phyloP scores from a whole-genome alignment of 805 yeast species.

The Candida pseudoglaebosa region DNA sequence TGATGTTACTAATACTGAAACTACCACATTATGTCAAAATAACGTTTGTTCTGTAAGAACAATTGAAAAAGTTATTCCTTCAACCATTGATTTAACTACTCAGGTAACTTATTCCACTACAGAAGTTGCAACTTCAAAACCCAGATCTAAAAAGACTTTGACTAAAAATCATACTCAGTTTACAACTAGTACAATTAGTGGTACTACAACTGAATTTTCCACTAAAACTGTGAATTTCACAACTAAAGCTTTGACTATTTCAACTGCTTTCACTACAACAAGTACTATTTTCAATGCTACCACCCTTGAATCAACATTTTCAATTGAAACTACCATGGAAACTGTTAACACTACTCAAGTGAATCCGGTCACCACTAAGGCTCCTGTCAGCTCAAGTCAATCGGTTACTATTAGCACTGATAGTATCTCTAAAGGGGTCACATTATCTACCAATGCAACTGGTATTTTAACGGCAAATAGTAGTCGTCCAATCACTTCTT shows the following conservation, averaged over 20 bases:
- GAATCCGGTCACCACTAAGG: constrained; percentile 28
- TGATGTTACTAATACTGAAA: constrained; percentile 11
- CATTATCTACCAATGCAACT: constrained; percentile 2
- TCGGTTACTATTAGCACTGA: constrained; percentile 20
- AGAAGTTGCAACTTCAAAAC: constrained; percentile 3
- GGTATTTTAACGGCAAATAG: not conserved
- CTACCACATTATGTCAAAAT: constrained; percentile 14
- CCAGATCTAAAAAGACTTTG: not conserved
- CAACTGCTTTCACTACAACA: constrained; percentile 27
- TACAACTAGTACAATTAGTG: not conserved
- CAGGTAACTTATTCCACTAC: constrained; percentile 11
- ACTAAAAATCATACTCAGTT: not conserved
- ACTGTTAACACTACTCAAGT: constrained; percentile 18
- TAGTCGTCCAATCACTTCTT: not conserved
- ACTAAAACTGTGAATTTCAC: not conserved
- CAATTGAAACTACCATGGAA: constrained; percentile 15
- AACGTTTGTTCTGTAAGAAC: constrained; percentile 12
- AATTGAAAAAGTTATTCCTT: constrained; percentile 9
- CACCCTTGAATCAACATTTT: constrained; percentile 15
- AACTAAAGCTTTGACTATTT: constrained; percentile 10
- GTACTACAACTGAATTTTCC: constrained; percentile 2
- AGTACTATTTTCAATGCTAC: constrained; percentile 25
- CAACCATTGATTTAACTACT: constrained; percentile 15
- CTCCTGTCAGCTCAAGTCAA: constrained; percentile 20
- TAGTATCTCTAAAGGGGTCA: constrained; percentile 13